Base-by-base conservation (phyloP, 805 yeast species). In the Saccharomyces kudriavzevii region DNA sequence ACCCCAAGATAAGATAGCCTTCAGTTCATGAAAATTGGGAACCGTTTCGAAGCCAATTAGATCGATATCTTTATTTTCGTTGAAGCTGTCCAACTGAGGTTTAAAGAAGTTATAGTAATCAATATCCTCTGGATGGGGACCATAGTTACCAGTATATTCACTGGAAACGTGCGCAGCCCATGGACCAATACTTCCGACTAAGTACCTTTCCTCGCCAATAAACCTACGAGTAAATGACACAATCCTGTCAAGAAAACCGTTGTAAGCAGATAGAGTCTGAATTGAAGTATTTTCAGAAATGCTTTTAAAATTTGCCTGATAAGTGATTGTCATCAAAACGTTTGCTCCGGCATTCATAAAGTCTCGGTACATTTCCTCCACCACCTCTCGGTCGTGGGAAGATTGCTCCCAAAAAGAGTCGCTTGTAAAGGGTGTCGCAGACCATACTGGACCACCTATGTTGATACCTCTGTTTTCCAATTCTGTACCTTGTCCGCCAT, bases 91-190 rank as follows among this genome's bases (percentile, higher is more conserved):
- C 53, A 86, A 61, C 45, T 70, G 70, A 3, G 63, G 62, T n/a
- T 52, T 57, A 26, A 59, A 60, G 10, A 66, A 68, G 11, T 66
- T 64, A 2, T 69, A 60, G 6, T 66, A 69, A 25, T 63, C 70
- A 30, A 64, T 62, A 10, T 48, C 45, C 14, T 53, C 61, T 1
- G 64, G 56, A 11, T 54, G 40, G 4, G 52, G 45, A 8, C 72
- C 74, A 63, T 85, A 85, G 49, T 81, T 74, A 1, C 94, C 94
- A 2, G 84, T 81, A 60, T 83, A 87, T 60, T 87, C 96, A 0
- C 84, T 74, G 28, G 84, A 81, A 40, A 84, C 63, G 57, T 70
- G 80, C 0, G 90, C 86, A 0, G 91, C 94, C 62, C 80, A 87
- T 0, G 94, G 89, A 0, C 95, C 96, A 30, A 86, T 67, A 5